Conservation (phyloP, 2,329 filamentous ascomycete genomes). For the Amesomyces nigricolor region DNA sequence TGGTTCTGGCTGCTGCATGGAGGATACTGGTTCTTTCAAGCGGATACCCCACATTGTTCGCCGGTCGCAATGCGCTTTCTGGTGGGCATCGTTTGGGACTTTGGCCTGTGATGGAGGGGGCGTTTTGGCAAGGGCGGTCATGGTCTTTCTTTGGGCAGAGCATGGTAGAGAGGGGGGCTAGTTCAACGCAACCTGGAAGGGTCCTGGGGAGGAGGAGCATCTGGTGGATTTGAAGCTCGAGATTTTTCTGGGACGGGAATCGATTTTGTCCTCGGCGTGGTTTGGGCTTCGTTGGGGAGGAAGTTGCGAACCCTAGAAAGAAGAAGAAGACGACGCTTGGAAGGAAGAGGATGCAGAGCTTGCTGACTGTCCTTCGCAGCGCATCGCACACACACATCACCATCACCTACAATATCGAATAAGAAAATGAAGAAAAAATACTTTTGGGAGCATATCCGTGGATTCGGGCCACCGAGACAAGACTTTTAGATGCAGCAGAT, state of each 20-base stretch:
- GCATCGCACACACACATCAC: conserved; percentile 6
- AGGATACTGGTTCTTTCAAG: conserved; percentile 16
- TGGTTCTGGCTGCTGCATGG: conserved; percentile 17
- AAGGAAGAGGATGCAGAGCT: too few relatives aligned
- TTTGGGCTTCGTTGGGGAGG: too few relatives aligned
- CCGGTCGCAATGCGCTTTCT: conserved; percentile 14
- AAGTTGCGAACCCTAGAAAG: too few relatives aligned
- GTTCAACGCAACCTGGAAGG: background rate
- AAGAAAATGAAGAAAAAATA: conserved; percentile 7
- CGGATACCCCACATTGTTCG: conserved; percentile 23
- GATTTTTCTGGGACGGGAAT: too few relatives aligned
- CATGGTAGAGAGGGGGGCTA: background rate
- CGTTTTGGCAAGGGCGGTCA: background rate
- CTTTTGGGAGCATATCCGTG: conserved; percentile 10
- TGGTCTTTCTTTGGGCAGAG: background rate
- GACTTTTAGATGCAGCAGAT: conserved; percentile 6
- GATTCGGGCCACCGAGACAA: conserved; percentile 8
- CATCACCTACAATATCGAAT: background rate
- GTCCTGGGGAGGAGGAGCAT: background rate
- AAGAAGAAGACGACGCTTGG: too few relatives aligned
- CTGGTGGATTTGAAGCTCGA: too few relatives aligned
- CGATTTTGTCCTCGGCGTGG: too few relatives aligned
- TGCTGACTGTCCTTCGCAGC: background rate
- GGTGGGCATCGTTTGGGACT: background rate
- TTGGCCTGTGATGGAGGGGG: background rate